Evolutionary conservation across 805 yeast species (phyloP).

Genomic region (Yamadazyma philogaea): DNA sequence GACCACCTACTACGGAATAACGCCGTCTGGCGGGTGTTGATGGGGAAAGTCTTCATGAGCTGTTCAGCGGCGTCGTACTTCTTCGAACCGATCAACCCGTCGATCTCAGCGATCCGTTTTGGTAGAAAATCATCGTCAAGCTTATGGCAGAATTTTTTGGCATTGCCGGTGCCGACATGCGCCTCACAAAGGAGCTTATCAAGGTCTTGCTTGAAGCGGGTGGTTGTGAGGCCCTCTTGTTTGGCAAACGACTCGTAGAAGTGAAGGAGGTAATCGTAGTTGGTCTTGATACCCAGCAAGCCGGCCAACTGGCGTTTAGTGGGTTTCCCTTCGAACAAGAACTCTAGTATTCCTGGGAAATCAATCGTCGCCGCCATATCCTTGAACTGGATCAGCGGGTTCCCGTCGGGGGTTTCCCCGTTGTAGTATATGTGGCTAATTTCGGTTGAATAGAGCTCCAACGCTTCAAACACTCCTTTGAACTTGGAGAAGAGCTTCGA

Average conservation of each 20-base stretch:
- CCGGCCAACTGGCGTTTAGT: constrained; percentile 21
- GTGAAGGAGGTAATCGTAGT: constrained; percentile 41
- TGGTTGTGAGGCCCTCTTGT: constrained; percentile 11
- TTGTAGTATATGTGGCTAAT: constrained; percentile 24
- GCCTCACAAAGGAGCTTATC: constrained; percentile 42
- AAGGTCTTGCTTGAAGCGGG: constrained; percentile 30
- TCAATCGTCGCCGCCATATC: constrained; percentile 23
- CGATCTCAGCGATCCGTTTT: constrained; percentile 33
- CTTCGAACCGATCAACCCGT: constrained; percentile 29
- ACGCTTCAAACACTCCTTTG: constrained; percentile 32
- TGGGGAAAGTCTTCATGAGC: constrained; percentile 30
- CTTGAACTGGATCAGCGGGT: constrained; percentile 21
- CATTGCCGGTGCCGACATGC: constrained; percentile 22
- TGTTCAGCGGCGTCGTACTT: constrained; percentile 39
- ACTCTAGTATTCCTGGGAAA: constrained; percentile 20
- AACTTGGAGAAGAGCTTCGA: constrained; percentile 54
- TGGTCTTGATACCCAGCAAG: constrained; percentile 37
- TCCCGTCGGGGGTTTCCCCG: constrained; percentile 2
- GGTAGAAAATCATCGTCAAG: constrained; percentile 37
- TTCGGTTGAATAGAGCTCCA: constrained; percentile 45
- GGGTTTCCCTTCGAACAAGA: constrained; percentile 23
- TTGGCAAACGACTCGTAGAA: constrained; percentile 28
- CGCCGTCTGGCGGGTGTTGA: constrained; percentile 37
- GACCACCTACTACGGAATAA: constrained; percentile 33
- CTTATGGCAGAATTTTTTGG: constrained; percentile 22